phyloP scores from a whole-genome alignment of 345 rosid species.

The Gossypium arboreum region DNA sequence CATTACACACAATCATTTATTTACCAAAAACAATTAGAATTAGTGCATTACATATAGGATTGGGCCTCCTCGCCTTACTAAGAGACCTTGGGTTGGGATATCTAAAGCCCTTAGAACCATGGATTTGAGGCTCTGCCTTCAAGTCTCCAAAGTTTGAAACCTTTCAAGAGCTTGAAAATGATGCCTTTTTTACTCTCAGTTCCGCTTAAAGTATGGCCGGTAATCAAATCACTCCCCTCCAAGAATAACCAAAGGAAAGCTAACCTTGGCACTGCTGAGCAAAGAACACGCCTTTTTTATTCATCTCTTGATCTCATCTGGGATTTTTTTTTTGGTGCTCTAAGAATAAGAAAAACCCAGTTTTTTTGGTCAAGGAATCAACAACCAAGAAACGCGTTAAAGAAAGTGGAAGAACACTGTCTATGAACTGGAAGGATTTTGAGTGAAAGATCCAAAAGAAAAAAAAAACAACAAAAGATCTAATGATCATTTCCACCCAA shows the following conservation, averaged over 20 bases:
- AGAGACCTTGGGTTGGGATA: no score
- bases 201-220: background rate
- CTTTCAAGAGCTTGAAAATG: background rate
- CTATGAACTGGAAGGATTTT: background rate
- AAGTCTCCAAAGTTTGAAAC: background rate
- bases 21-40: no score
- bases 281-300: background rate
- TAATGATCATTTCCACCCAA: background rate
- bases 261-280: background rate
- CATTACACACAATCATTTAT: no score
- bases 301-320: background rate
- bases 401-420: background rate
- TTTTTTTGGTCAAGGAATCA: background rate
- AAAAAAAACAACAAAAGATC: background rate
- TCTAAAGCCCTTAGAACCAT: no score
- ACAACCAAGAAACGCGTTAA: constrained; percentile 8
- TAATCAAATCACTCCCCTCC: background rate
- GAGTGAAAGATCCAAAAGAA: background rate
- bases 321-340: background rate
- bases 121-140: background rate
- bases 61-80: no score
- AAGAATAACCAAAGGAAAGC: background rate
- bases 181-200: background rate
- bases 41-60: no score
- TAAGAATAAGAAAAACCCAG: background rate